These are phyloP conservation scores for Penicillium occitanis DNA, from an alignment of 2,329 filamentous ascomycete genomes.

Conservation along the genomic window DNA sequence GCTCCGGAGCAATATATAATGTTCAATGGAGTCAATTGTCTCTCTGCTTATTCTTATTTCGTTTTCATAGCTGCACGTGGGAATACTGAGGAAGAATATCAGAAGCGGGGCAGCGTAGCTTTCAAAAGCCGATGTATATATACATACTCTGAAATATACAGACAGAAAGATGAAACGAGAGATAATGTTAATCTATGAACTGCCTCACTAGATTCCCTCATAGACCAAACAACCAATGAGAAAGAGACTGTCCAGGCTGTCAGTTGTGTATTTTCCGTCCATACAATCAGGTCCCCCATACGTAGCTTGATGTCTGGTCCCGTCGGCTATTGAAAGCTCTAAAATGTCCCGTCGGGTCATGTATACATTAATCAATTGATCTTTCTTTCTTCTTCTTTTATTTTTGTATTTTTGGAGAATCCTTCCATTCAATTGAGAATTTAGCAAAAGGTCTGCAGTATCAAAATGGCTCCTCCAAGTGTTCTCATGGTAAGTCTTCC, in stretches of 20 bases:
- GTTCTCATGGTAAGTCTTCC: conserved; percentile 63
- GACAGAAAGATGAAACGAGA: background rate
- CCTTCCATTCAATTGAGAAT: background rate
- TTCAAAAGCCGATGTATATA: background rate
- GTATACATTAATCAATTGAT: background rate
- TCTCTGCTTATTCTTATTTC: background rate
- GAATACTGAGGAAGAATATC: background rate
- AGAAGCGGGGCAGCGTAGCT: background rate
- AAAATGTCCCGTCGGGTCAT: background rate
- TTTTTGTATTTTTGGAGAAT: background rate
- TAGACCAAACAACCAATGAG: background rate
- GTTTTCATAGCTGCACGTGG: background rate
- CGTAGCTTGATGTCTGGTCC: background rate
- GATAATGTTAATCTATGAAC: background rate
- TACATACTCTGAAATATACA: background rate
- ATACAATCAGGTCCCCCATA: conserved; percentile 11
- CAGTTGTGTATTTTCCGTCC: conserved; percentile 15
- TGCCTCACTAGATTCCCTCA: background rate
- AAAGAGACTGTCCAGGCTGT: background rate
- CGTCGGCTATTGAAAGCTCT: conserved; percentile 33
- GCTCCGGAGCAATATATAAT: background rate
- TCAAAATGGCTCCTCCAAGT: conserved; percentile 61
- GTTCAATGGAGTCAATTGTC: background rate
- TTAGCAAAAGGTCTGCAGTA: background rate
- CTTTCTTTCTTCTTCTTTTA: background rate